Evolutionary conservation across 139 green algal genomes (phyloP).

Genomic region (Closterium sp.): DNA sequence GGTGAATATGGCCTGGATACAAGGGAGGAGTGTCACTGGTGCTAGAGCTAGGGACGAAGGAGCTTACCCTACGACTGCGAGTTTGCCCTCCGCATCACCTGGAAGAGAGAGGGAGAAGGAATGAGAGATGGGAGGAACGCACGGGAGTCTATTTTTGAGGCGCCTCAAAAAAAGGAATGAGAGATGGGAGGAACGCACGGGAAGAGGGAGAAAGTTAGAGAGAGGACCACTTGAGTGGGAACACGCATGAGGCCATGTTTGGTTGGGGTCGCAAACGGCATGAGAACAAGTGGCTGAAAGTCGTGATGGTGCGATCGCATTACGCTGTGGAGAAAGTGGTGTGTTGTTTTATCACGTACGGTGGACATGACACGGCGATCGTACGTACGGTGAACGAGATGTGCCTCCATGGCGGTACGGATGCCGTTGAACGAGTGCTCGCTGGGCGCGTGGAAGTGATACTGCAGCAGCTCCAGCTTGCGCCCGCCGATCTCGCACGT

Average conservation of each 20-base stretch:
- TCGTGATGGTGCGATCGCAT: too few species aligned
- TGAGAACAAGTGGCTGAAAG: too few species aligned
- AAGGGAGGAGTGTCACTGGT: background rate
- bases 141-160: too few species aligned
- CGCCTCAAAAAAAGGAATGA: background rate
- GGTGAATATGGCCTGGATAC: too few species aligned
- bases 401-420: slow-evolving; percentile 70
- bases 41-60: background rate
- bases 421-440: slow-evolving; percentile 73
- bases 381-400: slow-evolving; percentile 67
- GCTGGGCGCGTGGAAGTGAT: slow-evolving; percentile 77
- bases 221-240: too few species aligned
- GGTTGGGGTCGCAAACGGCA: too few species aligned
- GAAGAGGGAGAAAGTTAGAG: too few species aligned
- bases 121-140: background rate
- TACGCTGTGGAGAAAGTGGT: too few species aligned
- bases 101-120: background rate
- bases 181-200: too few species aligned
- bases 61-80: background rate
- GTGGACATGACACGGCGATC: background rate
- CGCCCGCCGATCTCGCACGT: slow-evolving; percentile 28
- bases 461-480: slow-evolving; percentile 73
- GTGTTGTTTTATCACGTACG: too few species aligned
- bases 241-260: too few species aligned
- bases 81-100: background rate